These are phyloP conservation scores for Kandelia obovata DNA, from an alignment of 345 rosid genomes.

Conservation along the genomic window DNA sequence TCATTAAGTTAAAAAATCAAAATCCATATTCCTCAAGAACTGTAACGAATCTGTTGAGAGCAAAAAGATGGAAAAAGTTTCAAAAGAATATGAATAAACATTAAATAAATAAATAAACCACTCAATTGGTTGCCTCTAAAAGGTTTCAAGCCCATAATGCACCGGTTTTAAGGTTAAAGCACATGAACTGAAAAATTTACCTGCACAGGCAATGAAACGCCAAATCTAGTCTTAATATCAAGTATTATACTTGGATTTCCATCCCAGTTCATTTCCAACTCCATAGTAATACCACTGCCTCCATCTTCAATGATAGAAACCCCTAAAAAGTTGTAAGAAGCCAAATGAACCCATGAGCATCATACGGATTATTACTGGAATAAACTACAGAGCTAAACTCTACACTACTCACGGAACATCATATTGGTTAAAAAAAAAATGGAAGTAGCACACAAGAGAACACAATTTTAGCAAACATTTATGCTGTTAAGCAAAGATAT, in stretches of 20 bases:
- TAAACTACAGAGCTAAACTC: neutral
- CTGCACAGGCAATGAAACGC: constrained; percentile 37
- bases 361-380: neutral
- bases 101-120: too few species aligned
- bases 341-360: neutral
- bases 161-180: too few species aligned
- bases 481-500: neutral
- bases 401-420: too few species aligned
- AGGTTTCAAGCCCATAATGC: too few species aligned
- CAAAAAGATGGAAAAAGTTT: too few species aligned
- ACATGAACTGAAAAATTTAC: constrained; percentile 12
- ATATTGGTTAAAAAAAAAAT: neutral
- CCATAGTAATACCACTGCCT: constrained; percentile 29
- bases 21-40: too few species aligned
- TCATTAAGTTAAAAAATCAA: too few species aligned
- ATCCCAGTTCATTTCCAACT: constrained; percentile 41
- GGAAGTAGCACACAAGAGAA: neutral
- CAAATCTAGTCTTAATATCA: constrained; percentile 32
- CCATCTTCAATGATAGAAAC: constrained; percentile 31
- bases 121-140: too few species aligned
- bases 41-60: too few species aligned
- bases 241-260: constrained; percentile 37
- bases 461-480: neutral
- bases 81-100: too few species aligned
- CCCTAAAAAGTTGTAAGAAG: constrained; percentile 22